Evolutionary conservation across 805 yeast genomes (phyloP).

Genomic region (Pichia californica): DNA sequence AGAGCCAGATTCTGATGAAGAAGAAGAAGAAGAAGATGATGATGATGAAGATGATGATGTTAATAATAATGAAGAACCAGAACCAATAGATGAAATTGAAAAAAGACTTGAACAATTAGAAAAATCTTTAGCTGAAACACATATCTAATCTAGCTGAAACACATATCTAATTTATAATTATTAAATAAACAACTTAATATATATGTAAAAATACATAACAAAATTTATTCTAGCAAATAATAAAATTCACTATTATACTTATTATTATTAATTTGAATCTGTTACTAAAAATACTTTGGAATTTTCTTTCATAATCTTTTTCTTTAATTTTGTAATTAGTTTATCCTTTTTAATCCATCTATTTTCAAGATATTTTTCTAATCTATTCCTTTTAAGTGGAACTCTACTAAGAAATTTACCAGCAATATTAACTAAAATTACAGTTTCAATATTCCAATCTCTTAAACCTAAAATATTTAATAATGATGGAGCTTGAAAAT

Average conservation of each 20-base stretch:
- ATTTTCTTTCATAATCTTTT: slow-evolving; percentile 12
- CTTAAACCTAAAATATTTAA: slow-evolving; percentile 32
- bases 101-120: slow-evolving; percentile 36
- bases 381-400: slow-evolving; percentile 44
- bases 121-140: slow-evolving; percentile 38
- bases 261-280: neutral
- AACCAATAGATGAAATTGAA: slow-evolving; percentile 33
- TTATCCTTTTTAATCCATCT: slow-evolving; percentile 69
- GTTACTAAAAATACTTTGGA: neutral
- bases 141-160: no score
- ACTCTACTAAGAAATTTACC: slow-evolving; percentile 41
- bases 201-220: slow-evolving; percentile 23
- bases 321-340: slow-evolving; percentile 35
- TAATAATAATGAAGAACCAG: slow-evolving; percentile 50
- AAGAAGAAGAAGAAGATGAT: slow-evolving; percentile 56
- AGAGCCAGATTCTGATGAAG: slow-evolving; percentile 67
- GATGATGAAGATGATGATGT: slow-evolving; percentile 50
- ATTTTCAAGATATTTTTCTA: slow-evolving; percentile 72
- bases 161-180: no score
- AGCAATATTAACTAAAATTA: slow-evolving; percentile 41
- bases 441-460: slow-evolving; percentile 23
- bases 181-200: no score
- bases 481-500: slow-evolving; percentile 31
- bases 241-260: neutral
- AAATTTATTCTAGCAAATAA: neutral